Base-by-base conservation (phyloP, 1,284 basidiomycete genomes). In the Cryptococcus sp. region DNA sequence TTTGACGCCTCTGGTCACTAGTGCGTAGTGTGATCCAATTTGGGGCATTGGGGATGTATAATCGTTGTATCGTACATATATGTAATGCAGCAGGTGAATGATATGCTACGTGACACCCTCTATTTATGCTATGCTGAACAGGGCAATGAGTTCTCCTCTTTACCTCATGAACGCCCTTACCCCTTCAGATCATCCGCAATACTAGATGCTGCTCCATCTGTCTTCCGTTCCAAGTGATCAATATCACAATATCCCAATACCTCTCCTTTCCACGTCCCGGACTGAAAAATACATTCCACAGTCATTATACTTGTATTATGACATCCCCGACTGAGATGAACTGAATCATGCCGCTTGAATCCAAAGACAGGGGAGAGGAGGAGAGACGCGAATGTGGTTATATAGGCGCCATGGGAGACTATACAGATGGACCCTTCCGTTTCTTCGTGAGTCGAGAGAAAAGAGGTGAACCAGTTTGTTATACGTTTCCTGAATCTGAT, bases 381-480 rank as follows among this genome's bases (percentile, higher is more conserved):
- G 18, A 65, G 46, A 13, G 48, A 45, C 18, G 62, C 50, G 14
- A 73, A 53, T 1, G 56, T 39, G 10, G 49, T 49, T 25, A 75
- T 57, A 52, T 63, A 74, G 11, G 72, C 73, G 31, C 71, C 71
- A 52, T 75, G 73, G 9, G 65, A 66, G 32, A 69, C 57, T 47
- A 69, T 49, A 10, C 73, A 58, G 23, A 73, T 54, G 11, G 32
- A 16, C 16, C 32, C 32, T 13, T 43, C 51, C 9, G 22, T 21
- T 2, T 40, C n/a, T 2, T 21, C 22, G 46, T 63, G 59, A 1
- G 43, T 14, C 1, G 49, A 28, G 25, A 66, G 54, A 42, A 66
- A 59, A 13, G 23, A 24, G n/a, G 40, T 41, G 28, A 61, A 43
- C 62, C 62, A 66, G 0, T 19, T 25, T 0, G 39, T 25, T 36